Percentiles rank a stretch among this genome's conserved stretches.
Conservation (phyloP, 148 eudicot species). For the Camellia sinensis region DNA sequence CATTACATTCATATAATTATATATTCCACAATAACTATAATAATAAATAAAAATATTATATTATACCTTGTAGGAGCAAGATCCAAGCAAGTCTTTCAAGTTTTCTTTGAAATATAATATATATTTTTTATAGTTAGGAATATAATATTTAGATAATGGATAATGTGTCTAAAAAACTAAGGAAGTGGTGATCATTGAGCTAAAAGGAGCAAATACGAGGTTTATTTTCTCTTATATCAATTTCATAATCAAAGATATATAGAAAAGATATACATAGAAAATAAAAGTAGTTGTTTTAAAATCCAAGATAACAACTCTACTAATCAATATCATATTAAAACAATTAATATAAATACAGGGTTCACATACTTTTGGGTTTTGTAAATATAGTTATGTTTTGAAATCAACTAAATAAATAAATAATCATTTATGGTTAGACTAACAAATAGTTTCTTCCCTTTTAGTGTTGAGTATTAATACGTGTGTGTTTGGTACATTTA, state of each 20-base stretch:
- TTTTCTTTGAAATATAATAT: neutral
- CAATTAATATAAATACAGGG: neutral
- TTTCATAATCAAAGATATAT: neutral
- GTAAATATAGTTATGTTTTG: conserved; percentile 2
- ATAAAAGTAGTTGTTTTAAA: neutral
- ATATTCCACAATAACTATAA: neutral
- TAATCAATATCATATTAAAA: neutral
- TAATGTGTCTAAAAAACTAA: neutral
- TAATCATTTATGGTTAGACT: neutral
- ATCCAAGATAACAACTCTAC: neutral
- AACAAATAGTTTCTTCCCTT: neutral
- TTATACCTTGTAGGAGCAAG: neutral
- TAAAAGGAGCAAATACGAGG: conserved; percentile 10
- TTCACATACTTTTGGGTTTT: neutral
- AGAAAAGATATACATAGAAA: neutral
- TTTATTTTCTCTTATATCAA: neutral
- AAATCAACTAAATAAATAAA: neutral
- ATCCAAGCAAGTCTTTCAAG: neutral
- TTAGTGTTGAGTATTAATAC: neutral
- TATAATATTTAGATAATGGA: conserved; percentile 2
- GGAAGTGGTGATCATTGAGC: conserved; percentile 10
- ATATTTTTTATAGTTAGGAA: neutral
- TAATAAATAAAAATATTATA: neutral
- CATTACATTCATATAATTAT: neutral
- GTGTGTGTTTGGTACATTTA: neutral